Evolutionary conservation across 1,284 basidiomycete species (phyloP).

Genomic region (Rhizoctonia solani): DNA sequence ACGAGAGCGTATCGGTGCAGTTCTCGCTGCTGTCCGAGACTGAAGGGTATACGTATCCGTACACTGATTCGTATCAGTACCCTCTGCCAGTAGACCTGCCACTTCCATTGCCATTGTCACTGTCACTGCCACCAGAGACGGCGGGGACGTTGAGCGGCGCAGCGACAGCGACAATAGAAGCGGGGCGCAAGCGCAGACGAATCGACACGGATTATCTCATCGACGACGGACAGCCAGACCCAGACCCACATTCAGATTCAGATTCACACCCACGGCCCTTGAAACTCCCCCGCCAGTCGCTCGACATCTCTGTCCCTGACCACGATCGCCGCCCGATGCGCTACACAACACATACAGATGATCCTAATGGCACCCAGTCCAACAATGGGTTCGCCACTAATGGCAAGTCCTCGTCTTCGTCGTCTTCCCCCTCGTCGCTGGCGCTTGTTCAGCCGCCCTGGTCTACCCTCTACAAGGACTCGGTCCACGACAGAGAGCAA

Average conservation of each 20-base stretch:
- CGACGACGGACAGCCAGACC: no score
- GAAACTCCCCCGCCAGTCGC: constrained; percentile 15
- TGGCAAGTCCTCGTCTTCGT: constrained; percentile 7
- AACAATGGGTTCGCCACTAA: constrained; percentile 19
- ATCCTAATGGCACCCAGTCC: not conserved
- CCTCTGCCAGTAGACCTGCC: no score
- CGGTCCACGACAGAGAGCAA: constrained; percentile 83
- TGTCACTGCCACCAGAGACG: no score
- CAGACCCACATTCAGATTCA: no score
- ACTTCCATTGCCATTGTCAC: no score
- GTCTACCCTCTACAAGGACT: constrained; percentile 72
- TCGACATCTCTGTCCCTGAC: constrained; percentile 25
- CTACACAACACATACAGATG: constrained; percentile 24
- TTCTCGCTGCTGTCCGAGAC: no score
- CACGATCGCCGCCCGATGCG: constrained; percentile 20
- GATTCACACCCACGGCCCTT: constrained; percentile 4
- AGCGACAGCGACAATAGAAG: constrained; percentile 3
- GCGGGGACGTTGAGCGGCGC: no score
- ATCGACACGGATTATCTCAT: constrained; percentile 13
- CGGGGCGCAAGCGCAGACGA: constrained; percentile 16
- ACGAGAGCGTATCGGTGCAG: constrained; percentile 8
- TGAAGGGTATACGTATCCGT: no score
- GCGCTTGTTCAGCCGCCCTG: constrained; percentile 57
- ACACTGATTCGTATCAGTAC: no score
- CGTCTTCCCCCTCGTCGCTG: constrained; percentile 10